Evolutionary conservation across 495 filamentous ascomycete species (phyloP).

Genomic region (Cryomyces minteri): DNA sequence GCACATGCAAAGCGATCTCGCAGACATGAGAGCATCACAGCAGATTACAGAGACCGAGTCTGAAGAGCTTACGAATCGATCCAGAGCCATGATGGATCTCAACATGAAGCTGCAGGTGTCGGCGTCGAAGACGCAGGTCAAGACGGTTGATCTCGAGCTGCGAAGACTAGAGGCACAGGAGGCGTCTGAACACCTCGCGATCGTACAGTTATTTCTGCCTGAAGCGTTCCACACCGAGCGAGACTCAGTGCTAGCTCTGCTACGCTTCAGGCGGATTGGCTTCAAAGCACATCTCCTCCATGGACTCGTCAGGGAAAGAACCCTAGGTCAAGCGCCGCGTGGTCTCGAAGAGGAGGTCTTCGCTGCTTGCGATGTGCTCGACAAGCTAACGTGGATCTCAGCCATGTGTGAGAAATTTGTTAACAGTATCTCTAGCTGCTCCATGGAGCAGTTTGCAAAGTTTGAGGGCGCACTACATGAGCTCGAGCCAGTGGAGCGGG

Average conservation of each 20-base stretch:
- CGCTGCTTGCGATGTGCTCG: slow-evolving; percentile 56
- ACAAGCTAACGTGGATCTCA: slow-evolving; percentile 72
- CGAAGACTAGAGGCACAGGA: slow-evolving; percentile 78
- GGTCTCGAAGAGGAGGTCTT: slow-evolving; percentile 57
- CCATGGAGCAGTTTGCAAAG: slow-evolving; percentile 52
- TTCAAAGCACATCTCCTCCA: slow-evolving; percentile 77
- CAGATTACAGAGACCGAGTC: slow-evolving; percentile 85
- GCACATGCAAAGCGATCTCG: slow-evolving; percentile 68
- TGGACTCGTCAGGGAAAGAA: slow-evolving; percentile 58
- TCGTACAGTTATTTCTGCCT: slow-evolving; percentile 76
- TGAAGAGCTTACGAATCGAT: slow-evolving; percentile 66
- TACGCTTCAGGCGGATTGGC: slow-evolving; percentile 71
- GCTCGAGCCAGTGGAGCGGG: slow-evolving; percentile 80
- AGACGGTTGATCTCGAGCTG: slow-evolving; percentile 82
- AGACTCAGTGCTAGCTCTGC: slow-evolving; percentile 66
- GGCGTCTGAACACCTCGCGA: slow-evolving; percentile 69
- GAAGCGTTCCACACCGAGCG: slow-evolving; percentile 63
- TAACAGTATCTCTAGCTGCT: slow-evolving; percentile 55
- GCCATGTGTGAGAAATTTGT: slow-evolving; percentile 72
- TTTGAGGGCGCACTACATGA: slow-evolving; percentile 70
- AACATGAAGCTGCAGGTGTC: slow-evolving; percentile 85
- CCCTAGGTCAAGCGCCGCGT: slow-evolving; percentile 32
- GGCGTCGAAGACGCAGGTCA: slow-evolving; percentile 76
- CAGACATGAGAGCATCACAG: slow-evolving; percentile 79
- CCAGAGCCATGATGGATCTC: slow-evolving; percentile 85